Evolutionary conservation across 257 asterid genomes (phyloP).

Genomic region (Nicotiana obtusifolia): DNA sequence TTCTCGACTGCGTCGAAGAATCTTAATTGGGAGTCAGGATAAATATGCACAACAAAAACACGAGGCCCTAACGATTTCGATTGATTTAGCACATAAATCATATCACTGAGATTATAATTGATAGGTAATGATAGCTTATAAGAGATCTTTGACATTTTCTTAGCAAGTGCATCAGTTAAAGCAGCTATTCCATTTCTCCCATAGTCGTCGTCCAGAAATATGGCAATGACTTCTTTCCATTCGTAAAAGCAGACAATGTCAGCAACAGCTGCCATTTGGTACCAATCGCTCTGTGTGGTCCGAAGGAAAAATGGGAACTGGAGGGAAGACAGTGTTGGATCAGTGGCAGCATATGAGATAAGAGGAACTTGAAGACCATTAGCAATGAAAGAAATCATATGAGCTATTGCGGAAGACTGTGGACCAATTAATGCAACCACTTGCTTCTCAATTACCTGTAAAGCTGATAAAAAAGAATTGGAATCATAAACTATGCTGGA

Average conservation of each 20-base stretch:
- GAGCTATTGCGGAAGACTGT: slow-evolving; percentile 79
- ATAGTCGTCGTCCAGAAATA: slow-evolving; percentile 66
- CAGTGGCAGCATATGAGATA: slow-evolving; percentile 77
- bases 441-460: slow-evolving; percentile 48
- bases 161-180: slow-evolving; percentile 60
- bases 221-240: slow-evolving; percentile 70
- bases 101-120: slow-evolving; percentile 23
- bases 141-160: slow-evolving; percentile 45
- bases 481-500: neutral
- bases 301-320: slow-evolving; percentile 76
- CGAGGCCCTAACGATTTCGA: slow-evolving; percentile 60
- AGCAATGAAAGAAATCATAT: slow-evolving; percentile 56
- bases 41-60: slow-evolving; percentile 59
- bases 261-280: slow-evolving; percentile 74
- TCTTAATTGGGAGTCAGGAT: slow-evolving; percentile 34
- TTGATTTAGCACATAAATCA: slow-evolving; percentile 55
- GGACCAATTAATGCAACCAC: slow-evolving; percentile 76
- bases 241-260: slow-evolving; percentile 54
- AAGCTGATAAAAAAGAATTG: slow-evolving; percentile 18
- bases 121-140: slow-evolving; percentile 54
- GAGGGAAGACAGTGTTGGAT: slow-evolving; percentile 72
- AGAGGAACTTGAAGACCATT: slow-evolving; percentile 75
- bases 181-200: slow-evolving; percentile 77
- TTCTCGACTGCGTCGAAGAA: slow-evolving; percentile 46
- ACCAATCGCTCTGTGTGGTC: slow-evolving; percentile 68